Conservation (phyloP, 257 asterid species). For the Buddleja alternifolia region DNA sequence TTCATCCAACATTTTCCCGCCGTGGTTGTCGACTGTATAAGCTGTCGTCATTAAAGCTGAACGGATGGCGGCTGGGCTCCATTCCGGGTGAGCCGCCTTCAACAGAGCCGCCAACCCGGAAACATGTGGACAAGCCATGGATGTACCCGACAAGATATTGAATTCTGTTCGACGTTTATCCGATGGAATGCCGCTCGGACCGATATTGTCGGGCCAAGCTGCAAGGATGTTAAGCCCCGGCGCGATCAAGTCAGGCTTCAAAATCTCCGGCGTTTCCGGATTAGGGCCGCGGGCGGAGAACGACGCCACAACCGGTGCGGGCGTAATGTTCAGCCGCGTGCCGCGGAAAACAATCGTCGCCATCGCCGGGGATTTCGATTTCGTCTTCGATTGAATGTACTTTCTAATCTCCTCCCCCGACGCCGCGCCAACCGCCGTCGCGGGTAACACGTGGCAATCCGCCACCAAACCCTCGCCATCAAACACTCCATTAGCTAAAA, state of each 20-base stretch:
- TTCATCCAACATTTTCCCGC: constrained; percentile 71
- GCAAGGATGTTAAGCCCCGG: constrained; percentile 92
- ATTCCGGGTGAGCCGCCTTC: constrained; percentile 90
- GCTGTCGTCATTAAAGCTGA: constrained; percentile 95
- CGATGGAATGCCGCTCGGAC: constrained; percentile 69
- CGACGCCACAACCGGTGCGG: constrained; percentile 88
- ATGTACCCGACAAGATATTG: constrained; percentile 82
- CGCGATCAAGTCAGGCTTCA: constrained; percentile 87
- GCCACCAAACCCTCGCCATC: constrained; percentile 90
- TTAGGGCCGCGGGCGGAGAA: constrained; percentile 92
- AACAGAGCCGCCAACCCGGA: constrained; percentile 81
- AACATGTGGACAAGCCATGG: constrained; percentile 95
- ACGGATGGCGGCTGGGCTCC: constrained; percentile 91
- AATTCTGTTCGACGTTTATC: constrained; percentile 75
- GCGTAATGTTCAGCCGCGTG: constrained; percentile 64
- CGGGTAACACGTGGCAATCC: constrained; percentile 85
- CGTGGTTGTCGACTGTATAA: constrained; percentile 68
- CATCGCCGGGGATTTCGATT: constrained; percentile 41
- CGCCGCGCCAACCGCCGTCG: constrained; percentile 71
- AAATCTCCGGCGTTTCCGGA: constrained; percentile 75
- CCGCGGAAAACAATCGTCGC: constrained; percentile 74
- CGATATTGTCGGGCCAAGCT: constrained; percentile 81
- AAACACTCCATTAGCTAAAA: constrained; percentile 79
- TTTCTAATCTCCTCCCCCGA: constrained; percentile 69
- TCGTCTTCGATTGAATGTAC: constrained; percentile 49